A percentile compares a stretch with the other conserved stretches of the same genome.
phyloP scores from a whole-genome alignment of 2,329 filamentous ascomycete species.

The Trichoderma asperellum region DNA sequence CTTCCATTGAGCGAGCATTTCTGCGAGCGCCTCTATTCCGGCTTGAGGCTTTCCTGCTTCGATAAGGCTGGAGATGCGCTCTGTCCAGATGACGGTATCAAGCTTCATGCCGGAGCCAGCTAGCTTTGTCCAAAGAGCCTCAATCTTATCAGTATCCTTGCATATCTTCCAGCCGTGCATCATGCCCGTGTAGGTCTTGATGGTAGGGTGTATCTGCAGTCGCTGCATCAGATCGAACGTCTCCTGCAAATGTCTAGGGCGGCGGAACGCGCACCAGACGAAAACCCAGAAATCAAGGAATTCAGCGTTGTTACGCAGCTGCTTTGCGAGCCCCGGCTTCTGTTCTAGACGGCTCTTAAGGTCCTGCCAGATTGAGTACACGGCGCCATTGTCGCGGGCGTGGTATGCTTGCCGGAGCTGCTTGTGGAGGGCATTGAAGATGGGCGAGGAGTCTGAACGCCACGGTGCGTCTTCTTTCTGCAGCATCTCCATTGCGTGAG shows the following conservation, averaged over 20 bases:
- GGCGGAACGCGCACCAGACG: constrained; percentile 45
- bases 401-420: constrained; percentile 40
- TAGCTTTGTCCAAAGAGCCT: constrained; percentile 70
- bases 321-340: constrained; percentile 34
- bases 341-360: constrained; percentile 37
- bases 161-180: constrained; percentile 69
- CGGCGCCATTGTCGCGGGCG: constrained; percentile 37
- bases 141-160: constrained; percentile 62
- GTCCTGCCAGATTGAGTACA: constrained; percentile 42
- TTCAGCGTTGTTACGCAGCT: constrained; percentile 42
- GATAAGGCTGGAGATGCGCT: constrained; percentile 69
- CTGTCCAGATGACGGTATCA: constrained; percentile 70
- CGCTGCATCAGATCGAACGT: constrained; percentile 49
- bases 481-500: constrained; percentile 35
- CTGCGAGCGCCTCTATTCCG: constrained; percentile 66
- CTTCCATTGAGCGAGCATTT: constrained; percentile 68
- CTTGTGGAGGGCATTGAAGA: constrained; percentile 35
- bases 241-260: constrained; percentile 40
- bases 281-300: constrained; percentile 48
- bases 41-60: constrained; percentile 54
- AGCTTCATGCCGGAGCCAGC: constrained; percentile 59
- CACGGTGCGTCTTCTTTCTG: constrained; percentile 33
- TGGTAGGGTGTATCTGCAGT: constrained; percentile 59
- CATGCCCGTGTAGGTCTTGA: constrained; percentile 73
- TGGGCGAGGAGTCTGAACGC: constrained; percentile 27